Percentiles rank a stretch among this genome's conserved stretches.
Evolutionary conservation across 1,284 basidiomycete species (phyloP).

Genomic region (Cutaneotrichosporon curvatum): DNA sequence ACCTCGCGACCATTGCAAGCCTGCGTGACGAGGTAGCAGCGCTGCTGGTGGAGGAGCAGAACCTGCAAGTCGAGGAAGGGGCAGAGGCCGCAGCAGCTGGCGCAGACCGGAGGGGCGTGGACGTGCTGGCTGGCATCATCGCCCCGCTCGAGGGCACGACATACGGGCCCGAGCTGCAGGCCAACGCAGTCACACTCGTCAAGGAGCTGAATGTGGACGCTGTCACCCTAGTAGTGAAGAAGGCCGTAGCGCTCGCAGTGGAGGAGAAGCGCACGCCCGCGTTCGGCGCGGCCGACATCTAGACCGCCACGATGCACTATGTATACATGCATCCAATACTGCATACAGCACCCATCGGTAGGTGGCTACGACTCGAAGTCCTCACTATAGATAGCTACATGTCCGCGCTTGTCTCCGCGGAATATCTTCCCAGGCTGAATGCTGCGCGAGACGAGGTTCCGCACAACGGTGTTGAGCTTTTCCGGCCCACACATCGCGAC

Average conservation of each 20-base stretch:
- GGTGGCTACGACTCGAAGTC: constrained; percentile 55
- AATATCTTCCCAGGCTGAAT: constrained; percentile 56
- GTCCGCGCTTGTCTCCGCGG: constrained; percentile 58
- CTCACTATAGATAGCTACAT: constrained; percentile 59
- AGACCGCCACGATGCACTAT: too few relatives aligned
- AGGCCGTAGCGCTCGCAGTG: too few relatives aligned
- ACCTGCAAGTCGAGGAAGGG: background rate
- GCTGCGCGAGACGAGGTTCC: constrained; percentile 60
- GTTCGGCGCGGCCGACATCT: too few relatives aligned
- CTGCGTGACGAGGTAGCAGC: background rate
- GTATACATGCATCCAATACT: background rate
- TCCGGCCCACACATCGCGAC: constrained; percentile 74
- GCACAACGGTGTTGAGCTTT: constrained; percentile 62
- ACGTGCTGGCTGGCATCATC: constrained; percentile 7
- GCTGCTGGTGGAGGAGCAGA: background rate
- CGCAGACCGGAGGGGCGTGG: background rate
- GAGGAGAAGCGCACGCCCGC: too few relatives aligned
- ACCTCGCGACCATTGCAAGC: constrained; percentile 52
- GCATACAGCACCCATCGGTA: too few relatives aligned
- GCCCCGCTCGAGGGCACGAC: background rate
- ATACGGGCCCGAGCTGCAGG: constrained; percentile 7
- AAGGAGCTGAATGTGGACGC: background rate
- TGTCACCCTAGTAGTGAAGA: background rate
- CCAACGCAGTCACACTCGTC: constrained; percentile 9
- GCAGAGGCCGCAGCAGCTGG: background rate